Conservation (phyloP, 768 basidiomycete species). For the Lyophyllum decastes region DNA sequence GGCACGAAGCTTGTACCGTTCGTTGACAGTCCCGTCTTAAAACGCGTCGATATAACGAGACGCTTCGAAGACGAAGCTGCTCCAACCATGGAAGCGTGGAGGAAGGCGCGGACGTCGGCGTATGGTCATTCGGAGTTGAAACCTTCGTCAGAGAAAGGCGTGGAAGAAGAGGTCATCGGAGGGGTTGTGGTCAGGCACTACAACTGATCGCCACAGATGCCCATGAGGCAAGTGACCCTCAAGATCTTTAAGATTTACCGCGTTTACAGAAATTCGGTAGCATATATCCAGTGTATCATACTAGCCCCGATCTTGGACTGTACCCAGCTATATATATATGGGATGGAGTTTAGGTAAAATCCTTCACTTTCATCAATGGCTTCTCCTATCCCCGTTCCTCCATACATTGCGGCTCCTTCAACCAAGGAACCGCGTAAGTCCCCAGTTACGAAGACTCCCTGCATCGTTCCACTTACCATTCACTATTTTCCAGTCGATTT, state of each 20-base stretch:
- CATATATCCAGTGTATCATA: not conserved
- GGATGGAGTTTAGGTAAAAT: not conserved
- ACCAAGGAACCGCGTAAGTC: not conserved
- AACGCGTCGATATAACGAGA: constrained; percentile 41
- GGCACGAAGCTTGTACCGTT: constrained; percentile 31
- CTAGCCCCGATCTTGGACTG: not conserved
- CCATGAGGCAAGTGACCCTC: not conserved
- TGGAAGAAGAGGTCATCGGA: constrained; percentile 57
- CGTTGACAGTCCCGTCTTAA: constrained; percentile 47
- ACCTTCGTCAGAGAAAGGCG: constrained; percentile 35
- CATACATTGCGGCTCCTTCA: not conserved
- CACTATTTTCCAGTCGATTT: constrained; percentile 24
- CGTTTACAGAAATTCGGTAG: not conserved
- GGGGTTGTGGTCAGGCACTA: constrained; percentile 58
- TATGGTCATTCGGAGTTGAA: constrained; percentile 54
- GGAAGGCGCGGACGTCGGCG: constrained; percentile 48
- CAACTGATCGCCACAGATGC: constrained; percentile 2
- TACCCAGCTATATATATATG: not conserved
- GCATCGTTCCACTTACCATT: not conserved
- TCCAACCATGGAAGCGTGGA: constrained; percentile 56
- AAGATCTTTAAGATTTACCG: not conserved
- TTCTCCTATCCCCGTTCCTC: not conserved
- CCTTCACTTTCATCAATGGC: not conserved
- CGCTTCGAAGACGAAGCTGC: constrained; percentile 41
- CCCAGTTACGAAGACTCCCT: not conserved